phyloP scores from a whole-genome alignment of 169 alveolate species.

The Besnoitia besnoiti region DNA sequence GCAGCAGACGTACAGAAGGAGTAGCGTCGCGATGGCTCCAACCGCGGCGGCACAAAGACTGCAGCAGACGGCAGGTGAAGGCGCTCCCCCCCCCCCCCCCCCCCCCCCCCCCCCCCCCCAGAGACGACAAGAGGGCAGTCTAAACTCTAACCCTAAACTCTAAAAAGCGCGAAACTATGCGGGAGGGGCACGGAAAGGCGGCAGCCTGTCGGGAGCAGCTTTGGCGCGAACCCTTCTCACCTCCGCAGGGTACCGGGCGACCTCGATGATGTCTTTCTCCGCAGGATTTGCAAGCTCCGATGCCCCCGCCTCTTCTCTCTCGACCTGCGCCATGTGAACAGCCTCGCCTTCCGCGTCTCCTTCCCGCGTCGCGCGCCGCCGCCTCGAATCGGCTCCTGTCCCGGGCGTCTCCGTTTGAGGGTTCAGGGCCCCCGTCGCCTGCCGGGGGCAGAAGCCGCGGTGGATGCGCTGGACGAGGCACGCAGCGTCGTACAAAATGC shows the following conservation, averaged over 20 bases:
- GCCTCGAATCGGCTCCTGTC: not conserved
- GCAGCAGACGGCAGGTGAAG: too few relatives aligned
- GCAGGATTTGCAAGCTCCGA: not conserved
- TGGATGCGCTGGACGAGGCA: constrained; percentile 58
- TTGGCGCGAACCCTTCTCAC: too few relatives aligned
- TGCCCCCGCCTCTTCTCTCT: not conserved
- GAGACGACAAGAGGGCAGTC: too few relatives aligned
- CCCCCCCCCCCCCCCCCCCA: too few relatives aligned
- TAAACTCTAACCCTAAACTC: too few relatives aligned
- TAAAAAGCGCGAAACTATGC: too few relatives aligned
- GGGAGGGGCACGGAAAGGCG: too few relatives aligned
- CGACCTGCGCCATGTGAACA: not conserved
- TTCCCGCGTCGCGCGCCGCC: not conserved
- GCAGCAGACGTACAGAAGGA: not conserved
- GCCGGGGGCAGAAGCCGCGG: not conserved
- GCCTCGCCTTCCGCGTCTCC: constrained; percentile 9
- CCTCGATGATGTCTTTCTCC: not conserved
- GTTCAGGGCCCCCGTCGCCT: constrained; percentile 5
- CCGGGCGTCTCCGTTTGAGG: not conserved
- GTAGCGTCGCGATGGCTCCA: too few relatives aligned
- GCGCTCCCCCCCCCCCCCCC: too few relatives aligned
- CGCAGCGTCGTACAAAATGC: constrained; percentile 60
- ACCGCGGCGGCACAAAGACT: too few relatives aligned
- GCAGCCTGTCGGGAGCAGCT: too few relatives aligned
- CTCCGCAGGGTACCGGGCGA: not conserved